Evolutionary conservation across 2,329 filamentous ascomycete species (phyloP), one percentile per base, ranked within the genome.

Genomic region (Nemania abortiva): DNA sequence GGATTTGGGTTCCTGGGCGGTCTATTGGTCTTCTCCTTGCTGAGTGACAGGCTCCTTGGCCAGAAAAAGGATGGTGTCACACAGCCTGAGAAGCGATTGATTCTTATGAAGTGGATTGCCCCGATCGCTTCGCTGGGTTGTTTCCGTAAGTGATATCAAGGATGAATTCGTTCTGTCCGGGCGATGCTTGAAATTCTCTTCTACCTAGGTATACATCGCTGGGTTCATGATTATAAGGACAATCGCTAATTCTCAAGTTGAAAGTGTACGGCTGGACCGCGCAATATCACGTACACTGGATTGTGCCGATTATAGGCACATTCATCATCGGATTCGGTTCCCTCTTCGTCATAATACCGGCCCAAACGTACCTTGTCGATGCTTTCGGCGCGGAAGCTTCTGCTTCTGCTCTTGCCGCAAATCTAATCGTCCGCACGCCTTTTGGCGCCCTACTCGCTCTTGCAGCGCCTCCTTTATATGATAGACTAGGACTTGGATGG

Each of bases 221-320:
- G 13, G 15, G 31, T 3, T 15, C 3, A 7, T 22, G 15, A 49
- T 6, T 20, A 15, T 9, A 1, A 39, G 42, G 7, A 39, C 6
- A 20, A 24, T 37, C 18, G 22, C 64, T 66, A 29, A 66, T 45
- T 52, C 0, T 20, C 1, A 27, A 22, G 13, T 2, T 37, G 10
- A 52, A 15, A 66, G 64, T 68, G 11, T 70, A 68, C 53, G 68
- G 68, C 13, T 70, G 68, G 68, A 68, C 68, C n/a, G 68, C 66
- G 13, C 29, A 66, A 6, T 59, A 66, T 31, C 68, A 57, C 27
- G 29, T 68, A 2, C 68, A 70, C 20, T 70, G 68, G 68, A 70
- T 70, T 5, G 68, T 68, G 2, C 68, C 68, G 1, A 70, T 70
- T 24, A 47, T 70, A 15, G 68, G 68, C 13, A 70, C 68, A 11